Evolutionary conservation across 768 basidiomycete species (phyloP), one percentile per base, ranked within the genome.

Genomic region (Leccinum barrowsii): DNA sequence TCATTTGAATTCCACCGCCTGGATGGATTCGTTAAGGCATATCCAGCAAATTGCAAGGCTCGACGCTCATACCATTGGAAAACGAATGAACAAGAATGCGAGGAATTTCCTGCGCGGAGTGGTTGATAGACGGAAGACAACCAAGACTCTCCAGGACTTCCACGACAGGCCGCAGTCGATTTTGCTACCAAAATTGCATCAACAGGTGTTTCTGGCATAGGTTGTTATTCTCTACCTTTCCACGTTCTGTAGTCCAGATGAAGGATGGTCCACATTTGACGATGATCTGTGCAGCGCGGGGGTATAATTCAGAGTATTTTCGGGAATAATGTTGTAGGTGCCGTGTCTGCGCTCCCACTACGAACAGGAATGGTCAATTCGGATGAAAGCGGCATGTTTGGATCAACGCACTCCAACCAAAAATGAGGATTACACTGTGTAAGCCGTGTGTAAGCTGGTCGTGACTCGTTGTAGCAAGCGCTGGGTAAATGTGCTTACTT

Each of bases 311-410:
- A 6, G 58, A 34, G 21, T 70, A 70, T 62, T 58, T 55, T 7
- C 46, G 59, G n/a, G 69, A 60, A 61, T 70, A 70, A 35, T 60
- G 59, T 54, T 67, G 59, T 22, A 70, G 48, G 50, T 70, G 66
- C 17, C 63, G 71, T 28, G 67, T 71, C 15, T 46, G 32, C 2
- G 66, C 71, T 19, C 66, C 69, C 69, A 70, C 69, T 70, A 40
- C 4, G 21, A 6, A 15, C 3, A 3, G n/a, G 35, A 28, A 35
- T 1, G n/a, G 26, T 61, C 30, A 52, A 2, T 58, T 49, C n/a
- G 34, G n/a, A 34, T 35, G 10, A 48, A 2, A 32, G 7, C 49
- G n/a, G 8, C 8, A 4, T 2, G 2, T 32, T 15, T 24, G 6
- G 12, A 28, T 17, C 22, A 19, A 60, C 69, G 28, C 42, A 70